Evolutionary conservation across 2,329 filamentous ascomycete species (phyloP).

Genomic region (Sclerotinia sclerotiorum): DNA sequence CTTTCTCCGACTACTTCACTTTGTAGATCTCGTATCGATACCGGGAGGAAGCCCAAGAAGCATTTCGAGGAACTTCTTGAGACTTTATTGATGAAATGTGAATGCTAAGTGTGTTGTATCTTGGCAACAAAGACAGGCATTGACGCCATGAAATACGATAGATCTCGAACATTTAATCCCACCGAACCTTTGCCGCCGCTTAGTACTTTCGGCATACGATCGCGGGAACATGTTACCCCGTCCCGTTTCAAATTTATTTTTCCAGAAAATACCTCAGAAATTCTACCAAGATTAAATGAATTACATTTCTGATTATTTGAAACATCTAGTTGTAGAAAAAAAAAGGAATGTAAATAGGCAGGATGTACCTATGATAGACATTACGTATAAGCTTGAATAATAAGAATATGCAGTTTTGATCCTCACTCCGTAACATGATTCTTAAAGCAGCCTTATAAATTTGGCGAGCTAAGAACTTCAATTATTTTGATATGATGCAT

Average conservation of each 20-base stretch:
- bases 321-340: neutral
- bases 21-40: conserved; percentile 23
- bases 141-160: conserved; percentile 9
- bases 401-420: neutral
- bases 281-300: too few relatives aligned
- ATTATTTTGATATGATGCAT: conserved; percentile 20
- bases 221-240: neutral
- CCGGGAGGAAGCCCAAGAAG: conserved; percentile 23
- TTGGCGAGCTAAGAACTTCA: conserved; percentile 24
- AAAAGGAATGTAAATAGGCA: neutral
- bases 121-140: conserved; percentile 7
- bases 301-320: too few relatives aligned
- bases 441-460: conserved; percentile 22
- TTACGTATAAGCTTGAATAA: neutral
- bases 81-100: conserved; percentile 4
- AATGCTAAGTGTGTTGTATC: neutral
- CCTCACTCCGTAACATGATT: neutral
- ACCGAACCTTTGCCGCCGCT: conserved; percentile 21
- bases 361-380: neutral
- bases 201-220: conserved; percentile 4
- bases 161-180: conserved; percentile 20
- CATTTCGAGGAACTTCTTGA: conserved; percentile 21
- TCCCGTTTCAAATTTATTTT: neutral
- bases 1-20: conserved; percentile 22
- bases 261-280: neutral